A percentile compares a stretch with the other conserved stretches of the same genome.
phyloP scores from a whole-genome alignment of 768 basidiomycete species.

The Russula earlei region DNA sequence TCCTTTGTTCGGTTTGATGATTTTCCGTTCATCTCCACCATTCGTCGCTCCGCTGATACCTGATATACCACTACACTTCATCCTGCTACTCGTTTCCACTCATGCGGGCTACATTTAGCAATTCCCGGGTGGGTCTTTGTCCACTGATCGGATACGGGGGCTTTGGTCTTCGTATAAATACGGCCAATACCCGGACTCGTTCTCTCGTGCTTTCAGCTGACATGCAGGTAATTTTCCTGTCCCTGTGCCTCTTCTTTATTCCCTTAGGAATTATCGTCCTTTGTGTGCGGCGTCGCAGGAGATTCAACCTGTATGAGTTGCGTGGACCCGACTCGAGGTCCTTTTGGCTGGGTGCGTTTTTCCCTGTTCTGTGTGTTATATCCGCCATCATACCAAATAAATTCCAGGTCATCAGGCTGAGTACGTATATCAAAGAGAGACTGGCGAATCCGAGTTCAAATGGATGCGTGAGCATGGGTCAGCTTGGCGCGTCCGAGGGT shows the following conservation, averaged over 20 bases:
- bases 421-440: conserved; percentile 20
- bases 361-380: background rate
- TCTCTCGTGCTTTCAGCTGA: background rate
- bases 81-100: too few relatives aligned
- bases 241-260: background rate
- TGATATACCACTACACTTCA: background rate
- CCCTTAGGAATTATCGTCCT: background rate
- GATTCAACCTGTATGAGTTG: background rate
- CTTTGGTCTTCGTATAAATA: background rate
- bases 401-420: conserved; percentile 22
- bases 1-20: background rate
- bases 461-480: conserved; percentile 26
- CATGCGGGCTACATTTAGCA: too few relatives aligned
- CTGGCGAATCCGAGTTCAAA: conserved; percentile 22
- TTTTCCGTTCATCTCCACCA: background rate
- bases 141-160: too few relatives aligned
- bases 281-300: background rate
- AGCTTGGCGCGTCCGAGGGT: conserved; percentile 18
- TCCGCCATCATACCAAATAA: background rate
- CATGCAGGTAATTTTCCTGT: background rate
- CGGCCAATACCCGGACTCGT: too few relatives aligned
- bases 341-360: conserved; percentile 3
- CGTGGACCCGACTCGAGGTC: conserved; percentile 5
- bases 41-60: background rate
- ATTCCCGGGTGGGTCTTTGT: too few relatives aligned